Conservation (phyloP, 371 early-diverging fungal species). For the Mortierella sp. region DNA sequence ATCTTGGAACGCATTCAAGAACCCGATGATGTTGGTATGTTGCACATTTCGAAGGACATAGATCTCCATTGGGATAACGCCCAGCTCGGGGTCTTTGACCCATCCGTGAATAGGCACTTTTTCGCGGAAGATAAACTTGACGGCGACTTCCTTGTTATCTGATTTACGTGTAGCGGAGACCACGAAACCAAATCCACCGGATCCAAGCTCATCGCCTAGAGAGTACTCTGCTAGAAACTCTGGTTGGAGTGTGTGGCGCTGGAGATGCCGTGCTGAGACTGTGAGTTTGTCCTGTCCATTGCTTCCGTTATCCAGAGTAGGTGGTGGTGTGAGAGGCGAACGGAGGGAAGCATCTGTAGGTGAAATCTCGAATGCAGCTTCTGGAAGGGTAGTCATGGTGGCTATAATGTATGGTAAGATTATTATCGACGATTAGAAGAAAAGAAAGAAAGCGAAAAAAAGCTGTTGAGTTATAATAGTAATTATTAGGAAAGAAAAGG, state of each 20-base stretch:
- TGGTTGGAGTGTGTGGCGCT: constrained; percentile 59
- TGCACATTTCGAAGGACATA: constrained; percentile 75
- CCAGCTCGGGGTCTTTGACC: constrained; percentile 70
- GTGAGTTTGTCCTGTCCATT: constrained; percentile 23
- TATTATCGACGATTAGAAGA: constrained; percentile 1
- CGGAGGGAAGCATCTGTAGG: constrained; percentile 8
- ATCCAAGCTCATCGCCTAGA: constrained; percentile 78
- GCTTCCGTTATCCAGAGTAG: constrained; percentile 14
- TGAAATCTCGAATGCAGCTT: constrained; percentile 27
- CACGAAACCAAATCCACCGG: constrained; percentile 87
- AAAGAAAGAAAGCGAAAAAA: not conserved
- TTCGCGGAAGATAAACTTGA: constrained; percentile 81
- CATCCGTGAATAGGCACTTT: constrained; percentile 73
- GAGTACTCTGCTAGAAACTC: constrained; percentile 65
- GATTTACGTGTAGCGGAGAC: constrained; percentile 66
- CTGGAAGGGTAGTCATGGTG: constrained; percentile 29
- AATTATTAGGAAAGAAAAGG: not conserved
- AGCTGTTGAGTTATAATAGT: not conserved
- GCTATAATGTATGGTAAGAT: not conserved
- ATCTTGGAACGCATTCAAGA: constrained; percentile 77
- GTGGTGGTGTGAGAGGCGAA: constrained; percentile 33
- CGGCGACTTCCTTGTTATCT: constrained; percentile 75
- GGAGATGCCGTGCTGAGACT: constrained; percentile 62
- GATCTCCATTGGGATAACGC: constrained; percentile 81
- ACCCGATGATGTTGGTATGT: constrained; percentile 78